Evolutionary conservation across 805 yeast species (phyloP).

Genomic region (Candida ascalaphidarum): DNA sequence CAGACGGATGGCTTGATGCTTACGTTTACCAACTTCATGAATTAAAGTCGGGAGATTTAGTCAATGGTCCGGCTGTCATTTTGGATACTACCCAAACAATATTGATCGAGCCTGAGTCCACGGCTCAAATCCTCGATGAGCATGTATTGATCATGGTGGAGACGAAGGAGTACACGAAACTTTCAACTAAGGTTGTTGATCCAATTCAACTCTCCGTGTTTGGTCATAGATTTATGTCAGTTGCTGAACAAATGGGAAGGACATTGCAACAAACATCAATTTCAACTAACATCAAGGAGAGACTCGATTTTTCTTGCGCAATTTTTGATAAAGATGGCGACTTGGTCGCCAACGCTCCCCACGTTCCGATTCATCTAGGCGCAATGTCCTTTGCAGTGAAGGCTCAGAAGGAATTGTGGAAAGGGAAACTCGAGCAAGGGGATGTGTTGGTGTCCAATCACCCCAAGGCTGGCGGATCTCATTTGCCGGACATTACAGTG

Average conservation of each 20-base stretch:
- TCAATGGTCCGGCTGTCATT: conserved; percentile 25
- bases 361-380: conserved; percentile 38
- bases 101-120: conserved; percentile 7
- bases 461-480: conserved; percentile 35
- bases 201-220: conserved; percentile 33
- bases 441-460: conserved; percentile 37
- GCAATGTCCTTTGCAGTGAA: conserved; percentile 41
- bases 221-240: conserved; percentile 28
- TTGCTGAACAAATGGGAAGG: conserved; percentile 34
- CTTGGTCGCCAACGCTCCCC: conserved; percentile 40
- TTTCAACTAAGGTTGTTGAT: conserved; percentile 19
- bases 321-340: conserved; percentile 33
- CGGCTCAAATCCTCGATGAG: not conserved
- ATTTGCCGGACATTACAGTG: conserved; percentile 62
- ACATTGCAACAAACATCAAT: conserved; percentile 37
- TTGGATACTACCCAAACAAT: conserved; percentile 23
- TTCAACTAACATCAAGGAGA: conserved; percentile 36
- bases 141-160: conserved; percentile 5
- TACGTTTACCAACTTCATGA: conserved; percentile 13
- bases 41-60: conserved; percentile 11
- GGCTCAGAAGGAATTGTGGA: conserved; percentile 31
- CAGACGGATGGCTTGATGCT: conserved; percentile 24
- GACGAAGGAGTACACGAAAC: conserved; percentile 12
- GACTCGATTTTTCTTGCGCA: conserved; percentile 39
- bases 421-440: conserved; percentile 29